phyloP scores from a whole-genome alignment of 257 asterid genomes.

The Scutellaria baicalensis region DNA sequence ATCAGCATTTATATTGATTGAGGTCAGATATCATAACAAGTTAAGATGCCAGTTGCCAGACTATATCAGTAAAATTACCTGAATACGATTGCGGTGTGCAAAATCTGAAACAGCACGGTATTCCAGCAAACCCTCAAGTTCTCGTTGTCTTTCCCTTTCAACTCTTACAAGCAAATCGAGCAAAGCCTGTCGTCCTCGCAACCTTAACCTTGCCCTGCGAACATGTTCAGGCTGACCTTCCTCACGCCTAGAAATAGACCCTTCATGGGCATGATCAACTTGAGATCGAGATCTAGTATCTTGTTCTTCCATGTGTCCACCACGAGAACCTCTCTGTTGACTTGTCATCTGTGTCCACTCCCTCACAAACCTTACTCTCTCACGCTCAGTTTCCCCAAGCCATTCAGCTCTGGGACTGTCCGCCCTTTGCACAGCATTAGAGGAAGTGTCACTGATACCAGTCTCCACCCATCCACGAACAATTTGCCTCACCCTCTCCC shows the following conservation, averaged over 20 bases:
- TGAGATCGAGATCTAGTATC: slow-evolving; percentile 36
- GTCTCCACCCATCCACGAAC: slow-evolving; percentile 94
- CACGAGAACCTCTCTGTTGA: slow-evolving; percentile 76
- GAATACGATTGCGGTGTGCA: slow-evolving; percentile 79
- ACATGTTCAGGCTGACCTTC: slow-evolving; percentile 38
- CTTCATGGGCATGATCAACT: slow-evolving; percentile 45
- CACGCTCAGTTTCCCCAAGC: slow-evolving; percentile 93
- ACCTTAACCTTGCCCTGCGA: slow-evolving; percentile 64
- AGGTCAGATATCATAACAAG: slow-evolving; percentile 6
- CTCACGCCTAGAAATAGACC: slow-evolving; percentile 40
- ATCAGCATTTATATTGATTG: neutral
- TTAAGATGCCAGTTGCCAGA: neutral
- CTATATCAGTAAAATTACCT: neutral
- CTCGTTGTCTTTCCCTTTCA: slow-evolving; percentile 72
- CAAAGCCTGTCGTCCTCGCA: slow-evolving; percentile 74
- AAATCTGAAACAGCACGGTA: slow-evolving; percentile 83
- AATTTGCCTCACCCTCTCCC: slow-evolving; percentile 90
- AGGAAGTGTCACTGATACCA: slow-evolving; percentile 53
- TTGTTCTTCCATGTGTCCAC: slow-evolving; percentile 56
- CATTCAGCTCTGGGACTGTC: slow-evolving; percentile 61
- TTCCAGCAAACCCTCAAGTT: slow-evolving; percentile 67
- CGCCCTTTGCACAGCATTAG: slow-evolving; percentile 49
- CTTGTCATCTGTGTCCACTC: slow-evolving; percentile 90
- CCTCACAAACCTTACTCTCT: slow-evolving; percentile 87
- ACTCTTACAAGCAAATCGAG: slow-evolving; percentile 70